phyloP scores from a whole-genome alignment of 139 green algal genomes.

The Limnomonas spitsbergensis region DNA sequence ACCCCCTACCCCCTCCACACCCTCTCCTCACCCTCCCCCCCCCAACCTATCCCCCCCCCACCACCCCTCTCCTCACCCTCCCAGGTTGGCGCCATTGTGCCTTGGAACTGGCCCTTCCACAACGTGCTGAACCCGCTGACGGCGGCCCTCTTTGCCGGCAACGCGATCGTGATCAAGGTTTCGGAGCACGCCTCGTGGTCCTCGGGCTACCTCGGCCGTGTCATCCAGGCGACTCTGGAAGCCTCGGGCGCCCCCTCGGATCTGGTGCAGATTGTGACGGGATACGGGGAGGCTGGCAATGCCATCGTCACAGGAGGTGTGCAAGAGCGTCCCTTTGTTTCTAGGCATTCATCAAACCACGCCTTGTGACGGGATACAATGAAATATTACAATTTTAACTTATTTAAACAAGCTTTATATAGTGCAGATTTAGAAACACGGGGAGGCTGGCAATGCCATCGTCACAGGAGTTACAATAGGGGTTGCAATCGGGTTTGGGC shows the following conservation, averaged over 20 bases:
- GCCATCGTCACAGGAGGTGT: conserved; percentile 78
- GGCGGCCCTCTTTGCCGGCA: conserved; percentile 89
- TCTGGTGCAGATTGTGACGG: conserved; percentile 92
- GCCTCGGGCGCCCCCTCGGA: conserved; percentile 75
- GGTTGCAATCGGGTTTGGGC: too few relatives aligned
- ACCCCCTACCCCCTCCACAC: too few relatives aligned
- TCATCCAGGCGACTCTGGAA: conserved; percentile 80
- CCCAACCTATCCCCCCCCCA: too few relatives aligned
- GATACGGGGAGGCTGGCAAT: conserved; percentile 84
- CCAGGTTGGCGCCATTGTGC: conserved; percentile 92
- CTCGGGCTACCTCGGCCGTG: conserved; percentile 69
- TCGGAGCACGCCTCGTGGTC: conserved; percentile 91
- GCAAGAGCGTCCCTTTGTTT: too few relatives aligned
- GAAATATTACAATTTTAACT: too few relatives aligned
- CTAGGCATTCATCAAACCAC: too few relatives aligned
- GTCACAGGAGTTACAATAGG: too few relatives aligned
- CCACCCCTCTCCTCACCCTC: too few relatives aligned
- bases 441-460: conserved; percentile 83
- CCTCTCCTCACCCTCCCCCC: too few relatives aligned
- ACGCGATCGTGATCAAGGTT: conserved; percentile 94
- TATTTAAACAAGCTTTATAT: too few relatives aligned
- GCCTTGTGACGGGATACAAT: too few relatives aligned
- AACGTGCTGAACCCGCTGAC: conserved; percentile 97
- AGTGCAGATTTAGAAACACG: conserved; percentile 93
- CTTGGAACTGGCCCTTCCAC: conserved; percentile 99